Percentiles rank a stretch among this genome's conserved stretches.
phyloP scores from a whole-genome alignment of 345 rosid species.

The Boechera retrofracta region DNA sequence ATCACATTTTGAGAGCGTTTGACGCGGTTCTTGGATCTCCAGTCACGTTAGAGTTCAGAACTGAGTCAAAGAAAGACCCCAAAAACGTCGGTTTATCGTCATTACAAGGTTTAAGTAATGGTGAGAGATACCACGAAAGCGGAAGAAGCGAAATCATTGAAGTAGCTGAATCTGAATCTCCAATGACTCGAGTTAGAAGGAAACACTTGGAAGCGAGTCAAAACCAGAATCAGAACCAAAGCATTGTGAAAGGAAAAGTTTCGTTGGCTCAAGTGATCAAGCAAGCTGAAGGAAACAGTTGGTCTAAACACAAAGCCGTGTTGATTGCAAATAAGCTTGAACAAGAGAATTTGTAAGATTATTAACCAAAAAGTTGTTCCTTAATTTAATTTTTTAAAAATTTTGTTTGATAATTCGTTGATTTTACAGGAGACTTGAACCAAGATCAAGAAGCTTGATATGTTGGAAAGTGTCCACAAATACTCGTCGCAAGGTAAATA shows the following conservation, averaged over 20 bases:
- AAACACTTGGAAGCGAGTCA: constrained; percentile 54
- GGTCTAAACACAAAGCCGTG: constrained; percentile 89
- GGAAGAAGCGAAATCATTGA: constrained; percentile 81
- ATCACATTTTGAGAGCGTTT: constrained; percentile 77
- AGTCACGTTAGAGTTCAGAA: constrained; percentile 80
- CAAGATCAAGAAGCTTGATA: constrained; percentile 82
- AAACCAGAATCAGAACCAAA: constrained; percentile 47
- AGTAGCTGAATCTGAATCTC: constrained; percentile 47
- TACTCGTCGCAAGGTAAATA: constrained; percentile 72
- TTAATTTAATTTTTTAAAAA: neutral
- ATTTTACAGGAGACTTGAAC: constrained; percentile 82
- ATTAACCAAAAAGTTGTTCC: neutral
- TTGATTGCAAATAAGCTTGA: constrained; percentile 94
- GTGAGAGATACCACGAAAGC: constrained; percentile 4
- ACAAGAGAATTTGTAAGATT: constrained; percentile 88
- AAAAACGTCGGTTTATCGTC: constrained; percentile 45
- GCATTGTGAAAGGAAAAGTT: constrained; percentile 92
- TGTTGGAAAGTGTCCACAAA: constrained; percentile 84
- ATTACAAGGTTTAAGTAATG: constrained; percentile 2
- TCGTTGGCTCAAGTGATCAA: constrained; percentile 88
- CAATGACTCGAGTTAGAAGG: constrained; percentile 47
- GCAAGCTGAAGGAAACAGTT: constrained; percentile 81
- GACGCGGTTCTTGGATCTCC: constrained; percentile 82
- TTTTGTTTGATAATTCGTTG: constrained; percentile 14
- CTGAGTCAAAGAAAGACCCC: constrained; percentile 54